Conservation (phyloP, 345 rosid genomes). For the Arabidopsis thaliana region DNA sequence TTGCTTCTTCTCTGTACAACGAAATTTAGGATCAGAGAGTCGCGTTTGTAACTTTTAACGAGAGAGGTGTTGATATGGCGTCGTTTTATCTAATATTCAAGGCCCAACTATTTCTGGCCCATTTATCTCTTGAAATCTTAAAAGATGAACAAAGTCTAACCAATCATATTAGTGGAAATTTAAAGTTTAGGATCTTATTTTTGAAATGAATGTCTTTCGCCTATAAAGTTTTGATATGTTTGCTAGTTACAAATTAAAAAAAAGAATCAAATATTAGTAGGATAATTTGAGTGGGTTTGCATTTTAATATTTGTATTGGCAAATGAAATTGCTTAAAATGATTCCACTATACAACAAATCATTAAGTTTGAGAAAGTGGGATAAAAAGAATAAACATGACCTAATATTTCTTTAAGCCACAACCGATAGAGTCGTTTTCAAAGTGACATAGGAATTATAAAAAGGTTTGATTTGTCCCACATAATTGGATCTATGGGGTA, state of each 20-base stretch:
- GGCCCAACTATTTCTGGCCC: constrained; percentile 33
- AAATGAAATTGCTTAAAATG: background rate
- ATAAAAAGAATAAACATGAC: constrained; percentile 40
- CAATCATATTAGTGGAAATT: background rate
- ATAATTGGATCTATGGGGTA: constrained; percentile 41
- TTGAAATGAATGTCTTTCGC: background rate
- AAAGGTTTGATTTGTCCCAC: constrained; percentile 42
- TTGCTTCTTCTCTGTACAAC: constrained; percentile 23
- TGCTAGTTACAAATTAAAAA: background rate
- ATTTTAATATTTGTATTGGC: background rate
- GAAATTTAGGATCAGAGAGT: constrained; percentile 26
- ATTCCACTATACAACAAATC: constrained; percentile 28
- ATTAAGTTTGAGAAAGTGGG: constrained; percentile 36
- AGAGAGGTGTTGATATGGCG: background rate
- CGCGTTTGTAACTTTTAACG: constrained; percentile 9
- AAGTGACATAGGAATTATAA: constrained; percentile 37
- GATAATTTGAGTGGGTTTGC: background rate
- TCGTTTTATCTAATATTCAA: background rate
- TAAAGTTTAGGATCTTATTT: background rate
- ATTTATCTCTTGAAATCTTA: background rate
- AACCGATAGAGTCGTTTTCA: constrained; percentile 38
- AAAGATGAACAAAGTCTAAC: background rate
- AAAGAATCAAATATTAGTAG: background rate
- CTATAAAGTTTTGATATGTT: constrained; percentile 1
- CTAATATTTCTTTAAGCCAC: constrained; percentile 33